phyloP scores from a whole-genome alignment of 163 green algal genomes.

The Chloromonas sp. region DNA sequence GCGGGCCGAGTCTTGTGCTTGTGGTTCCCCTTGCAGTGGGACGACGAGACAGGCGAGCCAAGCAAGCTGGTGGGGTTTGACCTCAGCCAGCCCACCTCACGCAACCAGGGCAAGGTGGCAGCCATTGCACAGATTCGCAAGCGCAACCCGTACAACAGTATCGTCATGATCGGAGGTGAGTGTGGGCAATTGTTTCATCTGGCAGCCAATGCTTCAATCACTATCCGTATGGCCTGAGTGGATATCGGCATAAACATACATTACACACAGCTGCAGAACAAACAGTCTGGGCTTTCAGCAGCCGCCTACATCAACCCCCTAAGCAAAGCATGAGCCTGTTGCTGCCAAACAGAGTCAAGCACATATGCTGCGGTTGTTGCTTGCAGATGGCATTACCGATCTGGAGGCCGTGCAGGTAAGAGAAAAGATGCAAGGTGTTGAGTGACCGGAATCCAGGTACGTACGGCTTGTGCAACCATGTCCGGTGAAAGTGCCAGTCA shows the following conservation, averaged over 20 bases:
- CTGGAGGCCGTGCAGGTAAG: slow-evolving; percentile 62
- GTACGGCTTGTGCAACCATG: not conserved
- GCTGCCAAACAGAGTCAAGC: too few species aligned
- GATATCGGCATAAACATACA: too few species aligned
- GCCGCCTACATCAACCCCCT: not conserved
- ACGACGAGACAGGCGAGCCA: slow-evolving; percentile 44
- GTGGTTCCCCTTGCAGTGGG: slow-evolving; percentile 30
- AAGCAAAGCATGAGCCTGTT: too few species aligned
- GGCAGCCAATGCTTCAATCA: too few species aligned
- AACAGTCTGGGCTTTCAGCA: not conserved
- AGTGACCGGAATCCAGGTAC: too few species aligned
- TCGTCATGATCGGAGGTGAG: slow-evolving; percentile 55
- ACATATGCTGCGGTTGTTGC: not conserved
- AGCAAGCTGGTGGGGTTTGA: slow-evolving; percentile 51
- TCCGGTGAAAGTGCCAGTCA: not conserved
- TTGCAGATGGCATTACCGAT: slow-evolving; percentile 65
- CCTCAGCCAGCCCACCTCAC: slow-evolving; percentile 15
- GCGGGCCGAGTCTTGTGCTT: not conserved
- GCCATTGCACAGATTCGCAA: slow-evolving; percentile 60
- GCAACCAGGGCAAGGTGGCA: slow-evolving; percentile 64
- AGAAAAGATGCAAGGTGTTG: not conserved
- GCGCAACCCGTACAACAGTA: slow-evolving; percentile 61
- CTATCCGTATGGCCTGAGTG: too few species aligned
- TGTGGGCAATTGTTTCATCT: too few species aligned
- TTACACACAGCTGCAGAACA: too few species aligned